Base-by-base conservation (phyloP, 1,139 yeast genomes). In the Sugiyamaella paludigena region DNA sequence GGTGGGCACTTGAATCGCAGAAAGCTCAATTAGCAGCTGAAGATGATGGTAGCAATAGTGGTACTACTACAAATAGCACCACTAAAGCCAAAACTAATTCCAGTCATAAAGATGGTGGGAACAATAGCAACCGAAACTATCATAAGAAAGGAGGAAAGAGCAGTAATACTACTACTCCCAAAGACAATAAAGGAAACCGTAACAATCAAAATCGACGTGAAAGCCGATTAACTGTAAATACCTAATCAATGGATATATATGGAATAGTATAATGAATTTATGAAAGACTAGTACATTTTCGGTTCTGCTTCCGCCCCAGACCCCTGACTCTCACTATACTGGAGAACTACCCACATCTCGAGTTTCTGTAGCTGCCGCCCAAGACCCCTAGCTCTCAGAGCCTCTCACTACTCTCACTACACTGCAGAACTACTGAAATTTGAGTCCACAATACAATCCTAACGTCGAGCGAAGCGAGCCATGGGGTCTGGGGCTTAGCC, bases 1-100 rank as follows among this genome's bases (percentile, higher is more conserved):
- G 95, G 95, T 87, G 94, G 91, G 84, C 78, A 43, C 81, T 79
- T 56, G 95, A 87, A 37, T 52, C 61, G 1, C 54, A 48, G 30
- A 43, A 50, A 35, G 53, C 51, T 16, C 62, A 59, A 38, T 39
- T 39, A 10, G 12, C 27, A 7, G 32, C 35, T n/a, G 39, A 26
- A 13, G 45, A 35, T 2, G 35, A 42, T 19, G 42, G 11, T 2
- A 11, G 4, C 13, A 34, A 13, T 27, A 26, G 33, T 11, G 16
- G 34, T 8, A 24, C 27, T 12, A 19, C n/a, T 10, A 27, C 13
- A 10, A 16, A n/a, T 16, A 19, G 36, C 15, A 10, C 6, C 4
- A 10, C 7, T 3, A 10, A 33, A 9, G 15, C 12, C 15, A 40
- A 32, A n/a, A 7, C n/a, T n/a, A 12, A 41, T 15, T 4, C 31